These are phyloP conservation scores for Sporothrix variecibatus DNA, from an alignment of 2,329 filamentous ascomycete species.

Conservation along the genomic window DNA sequence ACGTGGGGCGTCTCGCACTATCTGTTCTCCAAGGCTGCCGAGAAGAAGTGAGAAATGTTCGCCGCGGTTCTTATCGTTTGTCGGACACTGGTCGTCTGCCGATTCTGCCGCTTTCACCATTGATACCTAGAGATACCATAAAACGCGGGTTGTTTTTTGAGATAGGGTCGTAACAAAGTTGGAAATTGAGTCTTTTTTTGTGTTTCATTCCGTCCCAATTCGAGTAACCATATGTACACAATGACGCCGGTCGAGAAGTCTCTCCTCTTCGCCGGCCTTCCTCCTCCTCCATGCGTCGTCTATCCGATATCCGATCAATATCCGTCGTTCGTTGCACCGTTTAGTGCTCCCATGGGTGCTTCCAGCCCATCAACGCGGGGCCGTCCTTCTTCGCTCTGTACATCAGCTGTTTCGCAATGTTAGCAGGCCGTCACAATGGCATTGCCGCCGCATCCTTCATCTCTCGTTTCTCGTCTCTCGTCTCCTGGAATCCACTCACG, in stretches of 20 bases:
- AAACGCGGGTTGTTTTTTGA: background rate
- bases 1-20: constrained; percentile 69
- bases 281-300: background rate
- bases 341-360: constrained; percentile 96
- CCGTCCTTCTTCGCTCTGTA: constrained; percentile 96
- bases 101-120: background rate
- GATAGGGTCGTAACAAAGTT: background rate
- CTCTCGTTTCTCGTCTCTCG: background rate
- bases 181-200: background rate
- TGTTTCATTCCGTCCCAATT: background rate
- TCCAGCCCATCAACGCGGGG: constrained; percentile 83
- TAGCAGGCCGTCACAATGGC: constrained; percentile 15
- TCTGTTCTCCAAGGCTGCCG: constrained; percentile 60
- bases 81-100: background rate
- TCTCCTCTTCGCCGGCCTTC: background rate
- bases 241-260: background rate
- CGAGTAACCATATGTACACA: constrained; percentile 19
- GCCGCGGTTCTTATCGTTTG: background rate
- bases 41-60: background rate
- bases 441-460: background rate
- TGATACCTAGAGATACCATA: background rate
- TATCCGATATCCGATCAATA: background rate
- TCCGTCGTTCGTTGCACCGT: constrained; percentile 28
- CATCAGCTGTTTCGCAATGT: constrained; percentile 67
- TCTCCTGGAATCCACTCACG: constrained; percentile 51